Evolutionary conservation across 257 asterid genomes (phyloP), one percentile per base, ranked within the genome.

Genomic region (Handroanthus guayacan): DNA sequence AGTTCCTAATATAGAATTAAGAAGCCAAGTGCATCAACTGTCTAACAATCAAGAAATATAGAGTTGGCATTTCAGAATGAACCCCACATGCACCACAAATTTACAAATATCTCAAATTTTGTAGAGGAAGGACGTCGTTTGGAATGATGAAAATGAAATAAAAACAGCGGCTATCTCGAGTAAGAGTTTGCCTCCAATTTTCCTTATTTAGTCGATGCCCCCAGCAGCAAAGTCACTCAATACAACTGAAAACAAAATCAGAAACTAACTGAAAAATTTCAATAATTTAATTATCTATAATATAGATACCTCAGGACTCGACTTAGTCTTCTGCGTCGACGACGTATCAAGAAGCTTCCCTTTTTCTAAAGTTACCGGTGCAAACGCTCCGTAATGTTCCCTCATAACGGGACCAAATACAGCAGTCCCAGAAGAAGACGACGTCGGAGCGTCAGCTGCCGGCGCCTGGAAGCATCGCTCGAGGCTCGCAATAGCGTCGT

Each of bases 351-450:
- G 87, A 16, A 83, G 87, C 79, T 85, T 87, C 66, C 87, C 75
- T 81, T 84, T 89, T 25, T 89, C 92, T 74, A 89, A 76, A 38
- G 90, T 85, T 71, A 79, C 90, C 5, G 91, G 84, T 43, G 90
- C 90, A 38, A 78, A 50, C 31, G 94, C 75, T 25, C 92, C 87
- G 69, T 56, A 87, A 52, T 87, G 43, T 1, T 87, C 87, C 77
- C 84, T 89, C 92, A 89, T 89, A 56, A 78, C 82, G 9, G 90
- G 85, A 13, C 81, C 84, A 60, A 10, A 64, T 75, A 78, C 79
- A 4, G 38, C 44, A 17, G 85, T 39, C 6, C 45, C 11, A 5
- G 72, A 67, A 6, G 36, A 38, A 65, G 37, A 10, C 11, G 80
- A 50, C 10, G 80, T 67, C 0, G 75, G 74, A 13, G 77, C 48